Base-by-base conservation (phyloP, 306 rosid species). In the Hippophae rhamnoides region DNA sequence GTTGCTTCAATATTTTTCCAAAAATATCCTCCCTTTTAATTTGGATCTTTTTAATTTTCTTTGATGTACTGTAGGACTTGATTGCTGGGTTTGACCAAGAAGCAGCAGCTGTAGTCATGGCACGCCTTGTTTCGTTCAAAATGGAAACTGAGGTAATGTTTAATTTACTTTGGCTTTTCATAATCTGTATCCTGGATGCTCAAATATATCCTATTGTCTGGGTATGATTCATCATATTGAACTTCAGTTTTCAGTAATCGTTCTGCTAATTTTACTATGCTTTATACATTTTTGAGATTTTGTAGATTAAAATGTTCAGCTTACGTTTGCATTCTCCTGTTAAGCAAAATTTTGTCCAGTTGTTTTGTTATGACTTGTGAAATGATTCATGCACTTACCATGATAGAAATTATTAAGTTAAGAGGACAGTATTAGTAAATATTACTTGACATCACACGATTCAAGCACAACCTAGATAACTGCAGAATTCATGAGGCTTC, bases 31-130 rank as follows among this genome's bases (percentile, higher is more conserved):
- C 5, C 6, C 56, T 3, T 13, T 48, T 31, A 7, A 3, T 47
- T 60, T 6, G 12, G 6, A 27, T 52, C 26, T 48, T 74, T 45
- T 64, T 50, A 59, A 48, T 31, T 40, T 52, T 44, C 41, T 66
- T 10, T 44, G 5, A 56, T 71, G 60, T 66, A 14, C 57, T 53
- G 54, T 59, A 92, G 99, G 99, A 92, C 43, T 80, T 92, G 93
- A 72, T 82, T 77, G 84, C 99, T 74, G 99, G 99, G 57, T 92
- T 92, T 83, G 99, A 92, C 81, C 99, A 92, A 84, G 99, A 92
- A 88, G 99, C 99, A 47, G 99, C 99, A 71, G 95, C 92, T 41
- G 94, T 76, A 70, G 90, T 92, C 70, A 84, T 88, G 97, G 99
- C 99, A 56, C 90, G 99, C 51, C 84, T 85, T 49, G 99, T 92